Evolutionary conservation across 768 basidiomycete genomes (phyloP).

Genomic region (Coprinopsis strossmayeri): DNA sequence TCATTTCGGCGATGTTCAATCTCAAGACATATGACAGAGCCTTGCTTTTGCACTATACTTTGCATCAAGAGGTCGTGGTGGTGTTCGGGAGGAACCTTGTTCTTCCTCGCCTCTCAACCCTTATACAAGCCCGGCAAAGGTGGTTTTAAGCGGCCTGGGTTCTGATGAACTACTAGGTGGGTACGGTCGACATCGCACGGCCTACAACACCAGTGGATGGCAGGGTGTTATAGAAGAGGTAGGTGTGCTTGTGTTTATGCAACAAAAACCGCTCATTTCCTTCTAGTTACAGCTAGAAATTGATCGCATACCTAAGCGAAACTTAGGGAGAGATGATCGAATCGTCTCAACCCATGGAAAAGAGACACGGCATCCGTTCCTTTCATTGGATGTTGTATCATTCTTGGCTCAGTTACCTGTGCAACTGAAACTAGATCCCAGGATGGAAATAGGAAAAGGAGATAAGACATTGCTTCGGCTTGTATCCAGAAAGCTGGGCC

Average conservation of each 20-base stretch:
- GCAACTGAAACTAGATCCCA: slow-evolving; percentile 74
- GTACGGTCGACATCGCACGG: slow-evolving; percentile 82
- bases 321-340: slow-evolving; percentile 92
- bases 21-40: slow-evolving; percentile 44
- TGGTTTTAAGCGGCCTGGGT: slow-evolving; percentile 86
- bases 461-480: slow-evolving; percentile 85
- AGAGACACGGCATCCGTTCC: slow-evolving; percentile 88
- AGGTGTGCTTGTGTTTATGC: slow-evolving; percentile 1
- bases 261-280: background rate
- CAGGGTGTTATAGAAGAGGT: slow-evolving; percentile 77
- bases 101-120: slow-evolving; percentile 30
- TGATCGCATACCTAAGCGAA: slow-evolving; percentile 79
- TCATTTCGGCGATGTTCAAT: background rate
- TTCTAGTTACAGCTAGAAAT: slow-evolving; percentile 83
- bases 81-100: slow-evolving; percentile 32
- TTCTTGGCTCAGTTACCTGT: slow-evolving; percentile 79
- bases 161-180: slow-evolving; percentile 95
- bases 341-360: slow-evolving; percentile 88
- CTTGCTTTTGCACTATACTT: slow-evolving; percentile 91
- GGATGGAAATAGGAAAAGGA: slow-evolving; percentile 68
- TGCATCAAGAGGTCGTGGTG: slow-evolving; percentile 76
- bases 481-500: slow-evolving; percentile 65
- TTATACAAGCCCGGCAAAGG: slow-evolving; percentile 73
- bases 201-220: slow-evolving; percentile 67
- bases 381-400: slow-evolving; percentile 70